Percentiles rank a stretch among this genome's conserved stretches.
Evolutionary conservation across 148 eudicot genomes (phyloP).

Genomic region (Amaranthus hypochondriacus): DNA sequence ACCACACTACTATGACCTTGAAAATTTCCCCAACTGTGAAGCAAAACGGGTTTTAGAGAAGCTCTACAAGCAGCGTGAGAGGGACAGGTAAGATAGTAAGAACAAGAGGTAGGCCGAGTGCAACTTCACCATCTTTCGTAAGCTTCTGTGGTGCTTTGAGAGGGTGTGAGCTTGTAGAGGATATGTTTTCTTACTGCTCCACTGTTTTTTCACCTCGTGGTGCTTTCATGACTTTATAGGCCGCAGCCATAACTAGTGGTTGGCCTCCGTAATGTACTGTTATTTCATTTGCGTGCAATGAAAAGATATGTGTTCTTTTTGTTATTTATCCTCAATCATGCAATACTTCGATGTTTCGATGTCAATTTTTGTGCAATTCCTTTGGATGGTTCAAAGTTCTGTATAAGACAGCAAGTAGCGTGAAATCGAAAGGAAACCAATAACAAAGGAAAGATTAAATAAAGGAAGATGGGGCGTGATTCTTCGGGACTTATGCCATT

Average conservation of each 20-base stretch:
- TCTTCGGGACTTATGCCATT: too few species aligned
- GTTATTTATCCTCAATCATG: neutral
- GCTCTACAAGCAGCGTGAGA: slow-evolving; percentile 54
- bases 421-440: too few species aligned
- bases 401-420: too few species aligned
- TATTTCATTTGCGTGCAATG: neutral
- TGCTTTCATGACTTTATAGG: neutral
- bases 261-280: neutral
- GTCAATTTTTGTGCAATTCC: too few species aligned
- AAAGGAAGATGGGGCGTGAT: too few species aligned
- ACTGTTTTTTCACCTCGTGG: too few species aligned
- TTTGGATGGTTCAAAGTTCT: too few species aligned
- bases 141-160: neutral
- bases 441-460: too few species aligned
- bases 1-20: slow-evolving; percentile 63
- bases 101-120: slow-evolving; percentile 19
- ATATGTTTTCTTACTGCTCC: neutral
- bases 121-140: neutral
- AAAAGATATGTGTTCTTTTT: neutral
- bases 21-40: slow-evolving; percentile 64
- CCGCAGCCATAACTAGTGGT: slow-evolving; percentile 1
- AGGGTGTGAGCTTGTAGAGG: neutral
- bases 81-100: slow-evolving; percentile 41
- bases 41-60: slow-evolving; percentile 58
- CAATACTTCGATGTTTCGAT: neutral